phyloP scores from a whole-genome alignment of 1,139 yeast genomes.

The Debaryomyces singareniensis region DNA sequence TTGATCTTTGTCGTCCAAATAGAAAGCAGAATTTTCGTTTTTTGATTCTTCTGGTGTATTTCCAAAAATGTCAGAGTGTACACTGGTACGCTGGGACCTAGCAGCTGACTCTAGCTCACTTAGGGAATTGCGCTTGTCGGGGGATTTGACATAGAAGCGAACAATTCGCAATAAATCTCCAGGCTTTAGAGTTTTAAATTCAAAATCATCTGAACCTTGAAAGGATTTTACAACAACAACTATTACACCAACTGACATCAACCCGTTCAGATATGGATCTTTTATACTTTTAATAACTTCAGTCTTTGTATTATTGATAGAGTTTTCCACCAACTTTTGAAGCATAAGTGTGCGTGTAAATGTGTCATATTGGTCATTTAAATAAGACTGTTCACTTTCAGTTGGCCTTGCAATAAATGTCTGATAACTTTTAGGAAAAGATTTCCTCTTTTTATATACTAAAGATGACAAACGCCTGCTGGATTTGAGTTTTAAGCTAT shows the following conservation, averaged over 20 bases:
- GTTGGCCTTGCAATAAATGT: conserved; percentile 13
- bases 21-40: conserved; percentile 1
- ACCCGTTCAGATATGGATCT: conserved; percentile 25
- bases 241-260: conserved; percentile 25
- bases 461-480: conserved; percentile 8
- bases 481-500: not conserved
- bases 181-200: conserved; percentile 20
- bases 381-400: conserved; percentile 7
- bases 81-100: not conserved
- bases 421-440: conserved; percentile 5
- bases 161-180: conserved; percentile 31
- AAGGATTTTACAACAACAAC: conserved; percentile 33
- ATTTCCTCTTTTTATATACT: conserved; percentile 6
- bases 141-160: conserved; percentile 16
- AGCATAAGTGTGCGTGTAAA: conserved; percentile 23
- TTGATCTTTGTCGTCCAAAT: conserved; percentile 8
- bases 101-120: conserved; percentile 1
- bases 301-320: conserved; percentile 7
- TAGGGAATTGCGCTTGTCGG: too few species aligned
- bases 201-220: conserved; percentile 15
- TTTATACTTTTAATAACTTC: conserved; percentile 16
- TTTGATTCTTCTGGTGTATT: not conserved
- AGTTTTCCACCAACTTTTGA: conserved; percentile 16
- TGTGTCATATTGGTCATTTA: conserved; percentile 18
- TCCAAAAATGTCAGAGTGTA: not conserved